Conservation (phyloP, 495 filamentous ascomycete species). For the Clavariopsis aquatica region DNA sequence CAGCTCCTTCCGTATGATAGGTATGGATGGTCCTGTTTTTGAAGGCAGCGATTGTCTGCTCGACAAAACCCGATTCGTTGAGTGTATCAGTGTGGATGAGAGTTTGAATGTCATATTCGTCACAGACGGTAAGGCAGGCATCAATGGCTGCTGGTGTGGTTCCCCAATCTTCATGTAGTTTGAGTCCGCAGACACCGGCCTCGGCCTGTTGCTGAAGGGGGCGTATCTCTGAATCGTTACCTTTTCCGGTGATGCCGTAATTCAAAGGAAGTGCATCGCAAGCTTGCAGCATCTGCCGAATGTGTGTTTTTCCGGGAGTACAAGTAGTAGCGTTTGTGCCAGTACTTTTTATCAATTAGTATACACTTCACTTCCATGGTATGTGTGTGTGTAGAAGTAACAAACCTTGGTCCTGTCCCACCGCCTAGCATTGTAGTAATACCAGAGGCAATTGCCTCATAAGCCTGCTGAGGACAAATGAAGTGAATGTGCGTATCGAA, state of each 20-base stretch:
- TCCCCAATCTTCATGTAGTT: conserved; percentile 98
- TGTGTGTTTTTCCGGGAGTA: conserved; percentile 80
- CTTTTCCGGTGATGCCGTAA: conserved; percentile 92
- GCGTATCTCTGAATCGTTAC: conserved; percentile 75
- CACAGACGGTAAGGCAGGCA: conserved; percentile 81
- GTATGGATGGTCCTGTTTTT: conserved; percentile 92
- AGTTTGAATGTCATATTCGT: conserved; percentile 88
- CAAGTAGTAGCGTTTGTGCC: conserved; percentile 95
- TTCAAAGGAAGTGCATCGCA: conserved; percentile 87
- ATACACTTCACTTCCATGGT: background rate
- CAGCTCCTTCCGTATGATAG: conserved; percentile 97
- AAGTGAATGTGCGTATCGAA: conserved; percentile 95
- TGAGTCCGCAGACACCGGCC: conserved; percentile 87
- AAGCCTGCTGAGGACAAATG: conserved; percentile 92
- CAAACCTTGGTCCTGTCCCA: conserved; percentile 81
- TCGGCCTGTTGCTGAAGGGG: conserved; percentile 79
- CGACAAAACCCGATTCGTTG: conserved; percentile 96
- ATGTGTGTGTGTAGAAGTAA: background rate
- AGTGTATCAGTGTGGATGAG: conserved; percentile 98
- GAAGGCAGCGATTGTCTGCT: conserved; percentile 85
- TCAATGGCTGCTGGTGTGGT: conserved; percentile 92
- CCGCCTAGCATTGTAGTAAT: conserved; percentile 92
- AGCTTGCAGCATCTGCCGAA: conserved; percentile 91
- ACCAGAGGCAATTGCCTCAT: conserved; percentile 83
- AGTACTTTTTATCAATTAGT: conserved; percentile 57